phyloP scores from a whole-genome alignment of 352 stramenopile genomes.

The Globisporangium camurandrum region DNA sequence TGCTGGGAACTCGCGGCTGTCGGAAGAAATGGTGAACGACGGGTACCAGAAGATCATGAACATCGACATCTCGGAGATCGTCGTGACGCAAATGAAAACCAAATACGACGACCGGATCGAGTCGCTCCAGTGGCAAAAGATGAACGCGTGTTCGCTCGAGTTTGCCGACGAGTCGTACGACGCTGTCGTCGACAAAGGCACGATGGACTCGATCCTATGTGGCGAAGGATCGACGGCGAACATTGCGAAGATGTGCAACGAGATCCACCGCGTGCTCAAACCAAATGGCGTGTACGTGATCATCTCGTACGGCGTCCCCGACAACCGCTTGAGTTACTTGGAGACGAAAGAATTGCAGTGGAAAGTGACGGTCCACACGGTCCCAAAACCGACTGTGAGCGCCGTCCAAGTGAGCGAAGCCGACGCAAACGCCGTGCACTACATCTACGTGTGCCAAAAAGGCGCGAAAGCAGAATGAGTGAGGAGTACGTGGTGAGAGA shows the following conservation, averaged over 20 bases:
- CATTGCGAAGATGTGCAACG: slow-evolving; percentile 93
- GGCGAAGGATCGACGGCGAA: slow-evolving; percentile 94
- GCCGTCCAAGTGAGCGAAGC: slow-evolving; percentile 89
- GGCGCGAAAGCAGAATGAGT: slow-evolving; percentile 39
- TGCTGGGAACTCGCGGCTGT: slow-evolving; percentile 91
- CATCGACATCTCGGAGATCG: slow-evolving; percentile 93
- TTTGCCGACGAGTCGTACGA: slow-evolving; percentile 94
- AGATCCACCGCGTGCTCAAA: slow-evolving; percentile 93
- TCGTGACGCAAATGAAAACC: slow-evolving; percentile 91
- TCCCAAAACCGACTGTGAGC: slow-evolving; percentile 94
- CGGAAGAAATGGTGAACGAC: slow-evolving; percentile 95
- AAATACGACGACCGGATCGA: slow-evolving; percentile 90
- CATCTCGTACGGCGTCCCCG: slow-evolving; percentile 93
- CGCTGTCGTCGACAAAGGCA: slow-evolving; percentile 93
- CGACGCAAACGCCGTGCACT: slow-evolving; percentile 93
- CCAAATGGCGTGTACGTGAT: slow-evolving; percentile 93
- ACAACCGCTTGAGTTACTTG: slow-evolving; percentile 94
- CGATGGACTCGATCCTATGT: slow-evolving; percentile 94
- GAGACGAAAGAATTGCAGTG: slow-evolving; percentile 95
- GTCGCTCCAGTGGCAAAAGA: slow-evolving; percentile 90
- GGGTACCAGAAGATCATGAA: slow-evolving; percentile 94
- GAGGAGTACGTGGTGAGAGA: neutral
- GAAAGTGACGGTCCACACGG: slow-evolving; percentile 93
- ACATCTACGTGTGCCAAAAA: slow-evolving; percentile 96
- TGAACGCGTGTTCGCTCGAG: slow-evolving; percentile 92